A percentile compares a stretch with the other conserved stretches of the same genome.
Evolutionary conservation across 495 filamentous ascomycete species (phyloP).

Genomic region (Venustampulla echinocandica): DNA sequence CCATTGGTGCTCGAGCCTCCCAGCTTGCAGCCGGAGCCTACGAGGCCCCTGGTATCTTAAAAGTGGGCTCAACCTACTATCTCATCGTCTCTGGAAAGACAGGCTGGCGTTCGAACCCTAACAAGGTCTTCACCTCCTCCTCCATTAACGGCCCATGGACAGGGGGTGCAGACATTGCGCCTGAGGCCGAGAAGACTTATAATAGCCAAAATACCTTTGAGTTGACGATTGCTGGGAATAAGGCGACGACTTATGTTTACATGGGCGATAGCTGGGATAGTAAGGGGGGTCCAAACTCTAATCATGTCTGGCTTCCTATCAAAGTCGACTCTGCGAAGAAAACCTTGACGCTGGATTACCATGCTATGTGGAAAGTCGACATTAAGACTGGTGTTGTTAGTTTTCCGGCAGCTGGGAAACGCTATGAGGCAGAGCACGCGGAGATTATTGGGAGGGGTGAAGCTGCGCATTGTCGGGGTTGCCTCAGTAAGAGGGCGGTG

Average conservation of each 20-base stretch:
- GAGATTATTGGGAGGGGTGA: slow-evolving; percentile 23
- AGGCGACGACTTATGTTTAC: slow-evolving; percentile 35
- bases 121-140: slow-evolving; percentile 33
- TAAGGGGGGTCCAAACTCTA: slow-evolving; percentile 30
- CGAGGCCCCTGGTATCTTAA: slow-evolving; percentile 36
- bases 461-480: slow-evolving; percentile 23
- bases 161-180: slow-evolving; percentile 33
- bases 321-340: slow-evolving; percentile 24
- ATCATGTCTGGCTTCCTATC: slow-evolving; percentile 36
- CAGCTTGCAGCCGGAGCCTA: slow-evolving; percentile 30
- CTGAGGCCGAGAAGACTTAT: slow-evolving; percentile 34
- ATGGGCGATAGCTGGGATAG: slow-evolving; percentile 39
- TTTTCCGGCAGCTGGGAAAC: slow-evolving; percentile 25
- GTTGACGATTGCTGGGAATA: slow-evolving; percentile 31
- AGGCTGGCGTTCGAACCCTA: slow-evolving; percentile 34
- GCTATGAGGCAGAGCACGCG: slow-evolving; percentile 30
- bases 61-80: slow-evolving; percentile 34
- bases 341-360: slow-evolving; percentile 31
- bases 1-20: slow-evolving; percentile 26
- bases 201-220: slow-evolving; percentile 38
- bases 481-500: slow-evolving; percentile 27
- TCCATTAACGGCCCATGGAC: slow-evolving; percentile 31
- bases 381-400: slow-evolving; percentile 32
- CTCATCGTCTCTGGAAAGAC: slow-evolving; percentile 38
- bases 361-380: slow-evolving; percentile 38